Base-by-base conservation (phyloP, 768 basidiomycete species). In the Mrakia frigida region DNA sequence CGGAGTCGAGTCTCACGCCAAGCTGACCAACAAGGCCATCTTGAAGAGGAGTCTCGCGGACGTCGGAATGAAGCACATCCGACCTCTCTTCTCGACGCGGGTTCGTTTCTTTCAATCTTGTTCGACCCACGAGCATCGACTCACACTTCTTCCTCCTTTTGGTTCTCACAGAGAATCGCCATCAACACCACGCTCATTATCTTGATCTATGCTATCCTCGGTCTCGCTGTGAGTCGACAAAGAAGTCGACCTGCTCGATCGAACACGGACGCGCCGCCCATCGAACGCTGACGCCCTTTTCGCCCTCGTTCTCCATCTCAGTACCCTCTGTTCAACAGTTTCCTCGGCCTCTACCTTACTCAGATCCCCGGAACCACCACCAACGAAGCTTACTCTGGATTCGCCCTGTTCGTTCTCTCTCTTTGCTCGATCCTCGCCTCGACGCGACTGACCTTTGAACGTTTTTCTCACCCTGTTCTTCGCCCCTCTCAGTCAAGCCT, bases 381-480 rank as follows among this genome's bases (percentile, higher is more conserved):
- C 39, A 71, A 71, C 70, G 50, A 71, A 28, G 70, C 70, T 18
- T 71, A 71, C 50, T 41, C 70, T 35, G 70, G 70, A 31, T 71
- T 50, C 37, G 70, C 70, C 13, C 56, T 56, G 56, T 56, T 56
- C 56, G 56, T 56, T 21, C 46, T 25, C n/a, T 56, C 56, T 56
- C 23, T 25, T 28, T 41, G 6, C 39, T 28, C 56, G 25, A 5
- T n/a, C 10, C 28, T 14, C 9, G 25, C 13, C 18, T 28, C 6
- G 10, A n/a, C 25, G 25, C 56, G 28, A 7, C 56, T 56, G 23
- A 7, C 43, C 43, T 46, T 46, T 18, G 6, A n/a, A n/a, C n/a
- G n/a, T n/a, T n/a, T 18, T 46, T 7, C 18, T 46, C 18, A 46
- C 43, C 25, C 18, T 56, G 5, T 6, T 56, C 46, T 14, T 50